Conservation (phyloP, 176 grass and related monocot genomes). For the Zizania latifolia region DNA sequence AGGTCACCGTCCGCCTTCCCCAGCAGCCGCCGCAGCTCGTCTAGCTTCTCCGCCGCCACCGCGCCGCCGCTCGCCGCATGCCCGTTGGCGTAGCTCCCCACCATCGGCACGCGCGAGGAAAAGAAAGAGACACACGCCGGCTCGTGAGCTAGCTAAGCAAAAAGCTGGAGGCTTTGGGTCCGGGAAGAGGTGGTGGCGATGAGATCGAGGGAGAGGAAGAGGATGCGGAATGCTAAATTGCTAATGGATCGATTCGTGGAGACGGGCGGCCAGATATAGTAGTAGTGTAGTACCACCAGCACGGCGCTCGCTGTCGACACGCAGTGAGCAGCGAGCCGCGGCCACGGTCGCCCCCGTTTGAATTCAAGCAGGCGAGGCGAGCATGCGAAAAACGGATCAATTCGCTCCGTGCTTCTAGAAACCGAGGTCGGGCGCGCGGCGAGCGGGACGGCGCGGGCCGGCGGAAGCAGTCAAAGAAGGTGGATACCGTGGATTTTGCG, state of each 20-base stretch:
- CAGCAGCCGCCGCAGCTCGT: conserved; percentile 68
- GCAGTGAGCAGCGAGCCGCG: background rate
- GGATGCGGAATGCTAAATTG: conserved; percentile 11
- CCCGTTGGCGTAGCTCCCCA: conserved; percentile 45
- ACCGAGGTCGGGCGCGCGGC: background rate
- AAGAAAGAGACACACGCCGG: too few relatives aligned
- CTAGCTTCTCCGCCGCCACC: conserved; percentile 56
- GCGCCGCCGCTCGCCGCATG: background rate
- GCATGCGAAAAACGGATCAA: background rate
- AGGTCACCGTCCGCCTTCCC: conserved; percentile 66
- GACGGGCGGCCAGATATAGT: conserved; percentile 5
- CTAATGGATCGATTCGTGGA: background rate
- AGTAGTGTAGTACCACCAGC: conserved; percentile 12
- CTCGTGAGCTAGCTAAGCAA: background rate
- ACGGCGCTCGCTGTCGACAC: background rate
- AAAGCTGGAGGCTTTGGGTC: background rate
- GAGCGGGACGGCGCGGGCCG: background rate
- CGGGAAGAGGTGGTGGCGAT: background rate
- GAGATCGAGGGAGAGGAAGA: background rate
- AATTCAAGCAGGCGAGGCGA: conserved; percentile 1
- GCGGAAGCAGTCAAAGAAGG: background rate
- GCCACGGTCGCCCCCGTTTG: background rate
- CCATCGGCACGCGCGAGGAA: conserved; percentile 15
- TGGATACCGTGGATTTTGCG: background rate
- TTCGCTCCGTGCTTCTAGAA: background rate